Evolutionary conservation across 2,329 filamentous ascomycete species (phyloP).

Genomic region (Arthrobotrys sphaeroides): DNA sequence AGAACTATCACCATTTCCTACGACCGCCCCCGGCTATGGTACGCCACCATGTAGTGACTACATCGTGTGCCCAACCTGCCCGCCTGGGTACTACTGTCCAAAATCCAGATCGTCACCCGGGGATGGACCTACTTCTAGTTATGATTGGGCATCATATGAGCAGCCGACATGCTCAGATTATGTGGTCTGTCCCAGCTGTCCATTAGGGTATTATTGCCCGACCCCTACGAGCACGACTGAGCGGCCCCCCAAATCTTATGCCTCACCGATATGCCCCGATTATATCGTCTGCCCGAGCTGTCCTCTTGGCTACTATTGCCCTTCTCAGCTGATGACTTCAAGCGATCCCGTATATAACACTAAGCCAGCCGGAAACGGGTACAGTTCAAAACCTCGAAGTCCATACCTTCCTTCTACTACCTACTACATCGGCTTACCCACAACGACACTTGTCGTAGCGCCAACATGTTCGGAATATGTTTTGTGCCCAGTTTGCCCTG

Average conservation of each 20-base stretch:
- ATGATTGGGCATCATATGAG: slow-evolving; percentile 38
- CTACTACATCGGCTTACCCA: slow-evolving; percentile 39
- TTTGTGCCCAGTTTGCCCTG: slow-evolving; percentile 40
- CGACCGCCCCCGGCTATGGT: background rate
- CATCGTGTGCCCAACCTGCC: slow-evolving; percentile 33
- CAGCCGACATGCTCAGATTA: slow-evolving; percentile 43
- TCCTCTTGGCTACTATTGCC: slow-evolving; percentile 35
- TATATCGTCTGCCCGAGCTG: slow-evolving; percentile 37
- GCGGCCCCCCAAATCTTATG: background rate
- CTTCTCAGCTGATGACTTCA: background rate
- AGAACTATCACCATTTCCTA: background rate
- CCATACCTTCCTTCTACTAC: slow-evolving; percentile 32
- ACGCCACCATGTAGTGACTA: slow-evolving; percentile 13
- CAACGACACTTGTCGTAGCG: slow-evolving; percentile 31
- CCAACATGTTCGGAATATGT: slow-evolving; percentile 48
- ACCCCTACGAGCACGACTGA: background rate
- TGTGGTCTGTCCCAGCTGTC: slow-evolving; percentile 40
- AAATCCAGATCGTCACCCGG: background rate
- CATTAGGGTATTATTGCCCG: slow-evolving; percentile 34
- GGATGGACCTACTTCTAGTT: background rate
- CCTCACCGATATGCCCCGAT: slow-evolving; percentile 15
- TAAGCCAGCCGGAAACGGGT: background rate
- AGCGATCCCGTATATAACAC: slow-evolving; percentile 8
- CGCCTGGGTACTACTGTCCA: slow-evolving; percentile 31
- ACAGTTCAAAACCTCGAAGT: background rate